Evolutionary conservation across 805 yeast genomes (phyloP).

Genomic region (Wickerhamomyces chaumierensis): DNA sequence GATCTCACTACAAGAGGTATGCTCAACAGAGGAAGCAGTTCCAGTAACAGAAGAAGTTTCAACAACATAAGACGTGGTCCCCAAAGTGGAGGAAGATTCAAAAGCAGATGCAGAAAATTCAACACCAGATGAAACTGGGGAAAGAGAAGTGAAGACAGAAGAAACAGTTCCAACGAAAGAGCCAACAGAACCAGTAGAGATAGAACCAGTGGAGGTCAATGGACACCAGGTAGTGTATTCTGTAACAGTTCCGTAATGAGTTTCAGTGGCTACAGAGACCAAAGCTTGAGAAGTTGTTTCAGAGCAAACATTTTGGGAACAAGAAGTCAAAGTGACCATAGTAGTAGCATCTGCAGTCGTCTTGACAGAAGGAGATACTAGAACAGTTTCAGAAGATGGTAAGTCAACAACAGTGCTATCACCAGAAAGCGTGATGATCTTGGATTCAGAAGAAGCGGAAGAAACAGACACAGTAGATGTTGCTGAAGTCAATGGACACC

Average conservation of each 20-base stretch:
- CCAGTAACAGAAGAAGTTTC: not conserved
- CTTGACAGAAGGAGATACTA: not conserved
- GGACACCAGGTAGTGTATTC: conserved; percentile 17
- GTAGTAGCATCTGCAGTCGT: conserved; percentile 5
- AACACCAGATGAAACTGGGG: not conserved
- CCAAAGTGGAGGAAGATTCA: no score
- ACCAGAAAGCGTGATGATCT: not conserved
- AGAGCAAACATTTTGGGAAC: conserved; percentile 6
- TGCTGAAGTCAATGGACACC: conserved; percentile 11
- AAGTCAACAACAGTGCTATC: not conserved
- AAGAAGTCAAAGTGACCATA: conserved; percentile 9
- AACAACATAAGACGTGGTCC: no score
- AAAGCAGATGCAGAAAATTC: no score
- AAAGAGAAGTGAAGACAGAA: not conserved
- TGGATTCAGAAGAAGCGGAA: not conserved
- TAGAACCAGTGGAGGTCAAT: conserved; percentile 2
- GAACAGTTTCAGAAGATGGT: not conserved
- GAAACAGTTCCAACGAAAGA: not conserved
- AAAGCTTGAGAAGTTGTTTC: conserved; percentile 6
- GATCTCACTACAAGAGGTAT: conserved; percentile 10
- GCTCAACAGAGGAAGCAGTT: conserved; percentile 3
- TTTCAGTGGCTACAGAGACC: conserved; percentile 21
- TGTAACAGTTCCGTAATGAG: conserved; percentile 21
- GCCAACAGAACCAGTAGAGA: no score
- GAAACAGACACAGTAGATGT: not conserved